Percentiles rank a stretch among this genome's conserved stretches.
Conservation (phyloP, 2,329 filamentous ascomycete genomes). For the Xylariaceae sp. region DNA sequence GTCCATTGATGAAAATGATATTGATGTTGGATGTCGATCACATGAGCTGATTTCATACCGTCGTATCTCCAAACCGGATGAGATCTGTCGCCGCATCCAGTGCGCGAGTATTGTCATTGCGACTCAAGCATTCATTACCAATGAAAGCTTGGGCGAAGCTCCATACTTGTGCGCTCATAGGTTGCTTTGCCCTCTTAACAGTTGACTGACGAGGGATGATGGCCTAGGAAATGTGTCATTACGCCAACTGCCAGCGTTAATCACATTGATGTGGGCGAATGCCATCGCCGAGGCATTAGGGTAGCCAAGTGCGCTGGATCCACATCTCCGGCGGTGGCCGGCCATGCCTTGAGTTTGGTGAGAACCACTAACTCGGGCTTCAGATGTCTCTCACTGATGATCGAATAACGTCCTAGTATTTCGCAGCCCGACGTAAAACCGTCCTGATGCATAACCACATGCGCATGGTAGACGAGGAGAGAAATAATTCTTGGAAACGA, state of each 20-base stretch:
- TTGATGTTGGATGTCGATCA: constrained; percentile 25
- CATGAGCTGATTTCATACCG: constrained; percentile 32
- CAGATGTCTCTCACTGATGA: not conserved
- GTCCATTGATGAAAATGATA: constrained; percentile 12
- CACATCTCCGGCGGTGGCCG: constrained; percentile 28
- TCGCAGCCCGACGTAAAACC: constrained; percentile 32
- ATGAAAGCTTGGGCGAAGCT: constrained; percentile 31
- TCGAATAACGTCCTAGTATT: constrained; percentile 24
- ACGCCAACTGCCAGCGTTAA: constrained; percentile 29
- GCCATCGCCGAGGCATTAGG: constrained; percentile 28
- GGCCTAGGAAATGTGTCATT: constrained; percentile 32
- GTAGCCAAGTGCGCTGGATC: constrained; percentile 28
- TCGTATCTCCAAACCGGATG: constrained; percentile 13
- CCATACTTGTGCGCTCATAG: constrained; percentile 27
- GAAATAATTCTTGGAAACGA: constrained; percentile 29
- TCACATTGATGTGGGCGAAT: constrained; percentile 32
- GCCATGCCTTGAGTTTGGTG: constrained; percentile 33
- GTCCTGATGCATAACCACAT: constrained; percentile 30
- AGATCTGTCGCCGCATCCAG: constrained; percentile 29
- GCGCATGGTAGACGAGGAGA: constrained; percentile 18
- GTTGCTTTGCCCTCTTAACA: not conserved
- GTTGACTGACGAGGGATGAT: too few species aligned
- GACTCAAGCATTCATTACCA: constrained; percentile 22
- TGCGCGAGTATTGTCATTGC: constrained; percentile 32
- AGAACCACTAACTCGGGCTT: not conserved